Evolutionary conservation across 371 early-diverging fungal species (phyloP).

Genomic region (Rhizomucor miehei): DNA sequence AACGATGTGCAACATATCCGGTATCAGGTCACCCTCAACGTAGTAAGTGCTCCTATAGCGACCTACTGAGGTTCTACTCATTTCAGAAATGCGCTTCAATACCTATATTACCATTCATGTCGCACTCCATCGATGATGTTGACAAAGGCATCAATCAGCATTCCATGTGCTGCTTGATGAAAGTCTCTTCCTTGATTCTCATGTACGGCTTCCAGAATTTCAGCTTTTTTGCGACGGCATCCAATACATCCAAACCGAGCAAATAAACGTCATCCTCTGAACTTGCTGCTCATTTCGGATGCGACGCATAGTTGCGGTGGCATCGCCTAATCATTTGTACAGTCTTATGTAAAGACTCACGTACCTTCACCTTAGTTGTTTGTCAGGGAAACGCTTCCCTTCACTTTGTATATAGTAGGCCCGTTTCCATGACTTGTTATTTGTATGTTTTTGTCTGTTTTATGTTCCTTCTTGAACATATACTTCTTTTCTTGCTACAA

Average conservation of each 20-base stretch:
- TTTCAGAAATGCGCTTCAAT: not conserved
- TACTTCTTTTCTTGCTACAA: no score
- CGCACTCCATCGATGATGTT: slow-evolving; percentile 5
- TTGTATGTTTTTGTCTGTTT: no score
- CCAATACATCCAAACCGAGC: not conserved
- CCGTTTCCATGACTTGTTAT: no score
- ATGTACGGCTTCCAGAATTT: not conserved
- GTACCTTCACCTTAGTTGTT: no score
- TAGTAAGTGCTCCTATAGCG: not conserved
- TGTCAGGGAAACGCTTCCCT: no score
- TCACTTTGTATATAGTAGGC: no score
- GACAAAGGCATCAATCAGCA: not conserved
- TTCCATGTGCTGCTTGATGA: not conserved
- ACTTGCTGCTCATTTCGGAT: no score
- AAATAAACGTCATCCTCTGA: no score
- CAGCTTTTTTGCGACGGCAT: not conserved
- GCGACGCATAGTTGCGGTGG: no score
- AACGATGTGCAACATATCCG: not conserved
- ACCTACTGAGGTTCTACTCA: not conserved
- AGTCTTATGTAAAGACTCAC: no score
- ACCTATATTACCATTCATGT: not conserved
- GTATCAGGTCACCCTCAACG: not conserved
- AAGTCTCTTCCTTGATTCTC: not conserved
- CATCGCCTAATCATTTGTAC: no score
- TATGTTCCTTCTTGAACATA: no score